Evolutionary conservation across 2,329 filamentous ascomycete genomes (phyloP), one percentile per base, ranked within the genome.

Genomic region (Colletotrichum chlorophyti): DNA sequence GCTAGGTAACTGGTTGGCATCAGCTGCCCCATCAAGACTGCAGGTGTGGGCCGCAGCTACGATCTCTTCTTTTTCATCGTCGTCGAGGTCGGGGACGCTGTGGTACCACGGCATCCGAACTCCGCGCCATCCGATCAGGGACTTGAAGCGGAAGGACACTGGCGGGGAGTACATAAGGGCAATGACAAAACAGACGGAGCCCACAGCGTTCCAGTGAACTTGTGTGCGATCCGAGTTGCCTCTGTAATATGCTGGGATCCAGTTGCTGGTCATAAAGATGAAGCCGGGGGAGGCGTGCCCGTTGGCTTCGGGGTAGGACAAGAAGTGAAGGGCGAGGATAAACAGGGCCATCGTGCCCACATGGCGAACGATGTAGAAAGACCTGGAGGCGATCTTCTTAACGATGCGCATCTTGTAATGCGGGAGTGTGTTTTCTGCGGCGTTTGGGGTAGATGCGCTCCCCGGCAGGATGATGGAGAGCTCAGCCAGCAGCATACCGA

Each of bases 401-500:
- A 11, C 26, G n/a, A 15, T 6, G 17, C 31, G 19, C 6, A 34
- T 37, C 17, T 15, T 52, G 32, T 11, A 27, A 2, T 11, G 31
- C 4, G 58, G 53, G 4, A 58, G 38, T 12, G n/a, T 64, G 19
- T 63, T 59, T 3, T 58, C 57, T 6, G 64, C 66, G 1, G 72
- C 57, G 32, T 46, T 34, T n/a, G 68, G 52, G 17, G 65, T 21
- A 34, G 71, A 60, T 11, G 69, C 63, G 59, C 81, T 78, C 6
- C 76, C 78, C n/a, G 75, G 73, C 3, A 77, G 72, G 51, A 81
- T 75, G 32, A 81, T 69, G 61, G 85, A 81, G 26, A 80, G 53
- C 68, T 87, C 83, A 3, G 83, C 84, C 19, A 86, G 70, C 8
- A 78, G 63, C 71, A 82, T 80, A 21, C 84, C 84, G 24, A 71